These are phyloP conservation scores for Moniliophthora roreri DNA, from an alignment of 1,284 basidiomycete genomes.

Conservation along the genomic window DNA sequence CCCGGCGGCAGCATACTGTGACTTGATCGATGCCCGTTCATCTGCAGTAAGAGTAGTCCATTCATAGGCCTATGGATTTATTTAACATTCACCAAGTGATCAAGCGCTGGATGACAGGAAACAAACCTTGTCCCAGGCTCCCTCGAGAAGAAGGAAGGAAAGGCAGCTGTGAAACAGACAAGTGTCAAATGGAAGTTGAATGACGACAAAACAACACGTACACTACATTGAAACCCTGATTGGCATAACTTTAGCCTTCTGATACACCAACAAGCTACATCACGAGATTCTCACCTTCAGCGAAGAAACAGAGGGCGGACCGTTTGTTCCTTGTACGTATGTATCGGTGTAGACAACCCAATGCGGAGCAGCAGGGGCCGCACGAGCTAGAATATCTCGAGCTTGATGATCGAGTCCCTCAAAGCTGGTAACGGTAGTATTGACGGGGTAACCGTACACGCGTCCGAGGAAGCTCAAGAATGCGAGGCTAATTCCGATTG, in stretches of 20 bases:
- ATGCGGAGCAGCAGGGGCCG: conserved; percentile 38
- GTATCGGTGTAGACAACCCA: conserved; percentile 45
- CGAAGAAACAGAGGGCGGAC: conserved; percentile 32
- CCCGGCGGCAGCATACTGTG: conserved; percentile 43
- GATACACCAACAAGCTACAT: neutral
- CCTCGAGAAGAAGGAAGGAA: conserved; percentile 42
- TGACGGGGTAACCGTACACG: conserved; percentile 20
- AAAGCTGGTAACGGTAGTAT: conserved; percentile 16
- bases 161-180: conserved; percentile 30
- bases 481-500: conserved; percentile 16
- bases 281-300: conserved; percentile 30
- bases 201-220: conserved; percentile 21
- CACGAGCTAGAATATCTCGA: conserved; percentile 38
- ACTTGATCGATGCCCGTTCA: conserved; percentile 30
- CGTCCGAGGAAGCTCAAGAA: conserved; percentile 15
- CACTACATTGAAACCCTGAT: conserved; percentile 51
- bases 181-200: neutral
- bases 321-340: conserved; percentile 37
- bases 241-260: neutral
- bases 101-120: neutral
- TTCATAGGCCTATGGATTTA: conserved; percentile 2
- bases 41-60: conserved; percentile 11
- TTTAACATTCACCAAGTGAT: neutral
- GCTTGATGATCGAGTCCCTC: conserved; percentile 30
- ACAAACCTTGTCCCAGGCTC: conserved; percentile 38